phyloP scores from a whole-genome alignment of 2,329 filamentous ascomycete genomes.

The Penicillium sp. region DNA sequence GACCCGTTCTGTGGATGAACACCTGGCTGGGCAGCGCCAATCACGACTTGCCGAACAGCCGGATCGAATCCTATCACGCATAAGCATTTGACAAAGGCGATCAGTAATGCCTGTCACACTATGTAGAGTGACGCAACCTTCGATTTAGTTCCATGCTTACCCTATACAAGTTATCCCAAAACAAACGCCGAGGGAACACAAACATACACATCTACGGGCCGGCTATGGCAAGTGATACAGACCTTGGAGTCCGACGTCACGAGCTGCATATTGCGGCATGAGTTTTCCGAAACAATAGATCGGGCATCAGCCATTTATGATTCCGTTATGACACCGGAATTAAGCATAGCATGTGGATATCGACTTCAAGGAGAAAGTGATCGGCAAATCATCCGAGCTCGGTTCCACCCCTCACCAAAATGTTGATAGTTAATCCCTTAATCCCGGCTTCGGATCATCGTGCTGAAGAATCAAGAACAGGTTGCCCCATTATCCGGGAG shows the following conservation, averaged over 20 bases:
- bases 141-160: not conserved
- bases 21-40: not conserved
- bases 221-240: not conserved
- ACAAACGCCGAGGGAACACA: not conserved
- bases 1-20: not conserved
- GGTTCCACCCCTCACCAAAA: not conserved
- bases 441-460: not conserved
- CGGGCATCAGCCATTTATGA: not conserved
- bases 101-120: not conserved
- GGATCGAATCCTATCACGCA: not conserved
- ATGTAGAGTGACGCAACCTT: too few species aligned
- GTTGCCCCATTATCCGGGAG: not conserved
- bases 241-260: not conserved
- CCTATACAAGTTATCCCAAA: not conserved
- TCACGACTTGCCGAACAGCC: not conserved
- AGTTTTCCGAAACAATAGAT: not conserved
- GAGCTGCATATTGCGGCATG: not conserved
- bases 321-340: constrained; percentile 3
- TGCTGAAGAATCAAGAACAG: not conserved
- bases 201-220: not conserved
- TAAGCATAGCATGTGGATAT: constrained; percentile 1
- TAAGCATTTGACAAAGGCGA: not conserved
- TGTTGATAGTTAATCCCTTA: not conserved
- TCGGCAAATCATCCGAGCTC: constrained; percentile 1
- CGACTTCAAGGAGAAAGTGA: not conserved